phyloP scores from a whole-genome alignment of 1,284 basidiomycete genomes.

The Stereum hirsutum region DNA sequence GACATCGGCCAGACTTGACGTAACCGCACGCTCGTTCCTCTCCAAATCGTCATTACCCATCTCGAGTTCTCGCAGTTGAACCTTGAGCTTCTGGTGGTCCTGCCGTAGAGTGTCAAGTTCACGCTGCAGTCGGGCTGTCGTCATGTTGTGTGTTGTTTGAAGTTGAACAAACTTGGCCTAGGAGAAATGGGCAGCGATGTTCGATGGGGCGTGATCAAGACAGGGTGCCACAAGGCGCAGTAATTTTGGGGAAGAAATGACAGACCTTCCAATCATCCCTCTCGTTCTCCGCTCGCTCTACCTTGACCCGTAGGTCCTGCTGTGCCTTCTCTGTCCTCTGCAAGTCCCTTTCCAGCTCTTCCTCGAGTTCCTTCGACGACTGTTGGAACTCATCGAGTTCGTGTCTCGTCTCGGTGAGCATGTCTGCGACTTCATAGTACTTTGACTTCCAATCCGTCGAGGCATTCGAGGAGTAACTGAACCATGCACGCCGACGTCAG shows the following conservation, averaged over 20 bases:
- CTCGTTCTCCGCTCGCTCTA: slow-evolving; percentile 67
- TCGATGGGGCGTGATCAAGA: neutral
- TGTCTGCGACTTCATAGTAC: slow-evolving; percentile 79
- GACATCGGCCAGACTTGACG: slow-evolving; percentile 85
- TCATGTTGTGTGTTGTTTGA: slow-evolving; percentile 85
- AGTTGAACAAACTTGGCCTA: slow-evolving; percentile 72
- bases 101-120: slow-evolving; percentile 82
- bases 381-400: slow-evolving; percentile 90
- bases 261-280: slow-evolving; percentile 89
- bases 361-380: slow-evolving; percentile 88
- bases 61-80: slow-evolving; percentile 83
- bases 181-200: slow-evolving; percentile 7
- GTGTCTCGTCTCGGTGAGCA: slow-evolving; percentile 75
- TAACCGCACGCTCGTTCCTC: slow-evolving; percentile 84
- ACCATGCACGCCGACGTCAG: slow-evolving; percentile 25
- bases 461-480: slow-evolving; percentile 38
- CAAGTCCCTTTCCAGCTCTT: slow-evolving; percentile 86
- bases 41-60: slow-evolving; percentile 96
- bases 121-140: slow-evolving; percentile 76
- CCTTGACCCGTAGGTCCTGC: slow-evolving; percentile 71
- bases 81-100: slow-evolving; percentile 71
- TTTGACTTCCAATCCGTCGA: slow-evolving; percentile 71
- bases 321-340: slow-evolving; percentile 83
- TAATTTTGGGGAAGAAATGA: slow-evolving; percentile 7
- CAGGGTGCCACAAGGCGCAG: neutral